phyloP scores from a whole-genome alignment of 495 filamentous ascomycete genomes.

The Neurospora discreta region DNA sequence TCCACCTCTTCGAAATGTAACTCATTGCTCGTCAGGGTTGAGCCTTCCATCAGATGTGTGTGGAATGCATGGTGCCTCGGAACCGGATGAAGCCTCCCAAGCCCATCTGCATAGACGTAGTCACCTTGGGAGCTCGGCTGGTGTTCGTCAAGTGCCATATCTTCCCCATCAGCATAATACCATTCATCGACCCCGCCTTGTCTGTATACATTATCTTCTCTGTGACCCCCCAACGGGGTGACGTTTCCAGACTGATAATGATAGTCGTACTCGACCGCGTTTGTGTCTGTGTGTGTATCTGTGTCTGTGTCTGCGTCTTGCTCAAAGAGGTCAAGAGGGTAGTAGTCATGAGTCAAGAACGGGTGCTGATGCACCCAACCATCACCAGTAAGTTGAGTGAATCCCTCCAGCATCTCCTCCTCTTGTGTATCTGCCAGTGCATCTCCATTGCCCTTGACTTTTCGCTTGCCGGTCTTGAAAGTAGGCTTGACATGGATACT shows the following conservation, averaged over 20 bases:
- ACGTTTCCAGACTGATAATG: background rate
- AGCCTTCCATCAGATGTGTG: background rate
- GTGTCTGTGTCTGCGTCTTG: background rate
- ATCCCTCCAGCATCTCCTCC: background rate
- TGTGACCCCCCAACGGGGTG: background rate
- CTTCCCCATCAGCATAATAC: background rate
- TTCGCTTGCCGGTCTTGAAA: background rate
- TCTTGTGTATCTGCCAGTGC: background rate
- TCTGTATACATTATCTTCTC: background rate
- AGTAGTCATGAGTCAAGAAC: background rate
- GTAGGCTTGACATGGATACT: slow-evolving; percentile 8
- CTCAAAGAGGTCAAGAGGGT: background rate
- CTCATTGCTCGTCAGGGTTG: background rate
- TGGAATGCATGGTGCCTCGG: background rate
- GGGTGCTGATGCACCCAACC: background rate
- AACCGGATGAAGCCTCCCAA: slow-evolving; percentile 12
- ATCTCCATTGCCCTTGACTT: background rate
- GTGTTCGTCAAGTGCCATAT: background rate
- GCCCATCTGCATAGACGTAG: slow-evolving; percentile 18
- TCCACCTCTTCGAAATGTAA: background rate
- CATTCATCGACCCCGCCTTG: background rate
- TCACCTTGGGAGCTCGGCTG: slow-evolving; percentile 11
- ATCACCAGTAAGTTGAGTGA: background rate
- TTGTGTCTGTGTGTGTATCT: background rate
- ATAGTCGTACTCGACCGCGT: background rate